A percentile compares a stretch with the other conserved stretches of the same genome.
Conservation (phyloP, 2,329 filamentous ascomycete species). For the Leptographium procerum region DNA sequence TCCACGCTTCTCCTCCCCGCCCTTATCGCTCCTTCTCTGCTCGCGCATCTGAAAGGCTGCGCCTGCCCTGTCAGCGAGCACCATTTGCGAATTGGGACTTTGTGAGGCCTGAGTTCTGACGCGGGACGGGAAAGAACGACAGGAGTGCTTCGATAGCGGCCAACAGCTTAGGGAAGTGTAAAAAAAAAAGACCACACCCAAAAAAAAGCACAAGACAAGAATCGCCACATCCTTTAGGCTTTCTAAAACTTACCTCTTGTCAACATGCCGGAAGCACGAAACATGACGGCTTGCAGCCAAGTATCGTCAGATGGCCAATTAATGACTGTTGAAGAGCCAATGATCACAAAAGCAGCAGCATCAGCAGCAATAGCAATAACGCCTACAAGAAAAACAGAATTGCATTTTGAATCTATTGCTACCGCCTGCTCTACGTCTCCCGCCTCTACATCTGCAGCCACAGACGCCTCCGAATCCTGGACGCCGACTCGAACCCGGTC, state of each 20-base stretch:
- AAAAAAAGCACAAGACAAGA: not conserved
- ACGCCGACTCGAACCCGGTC: constrained; percentile 6
- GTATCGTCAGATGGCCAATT: not conserved
- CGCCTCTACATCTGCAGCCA: not conserved
- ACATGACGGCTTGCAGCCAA: not conserved
- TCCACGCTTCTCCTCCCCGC: not conserved
- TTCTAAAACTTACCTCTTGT: not conserved
- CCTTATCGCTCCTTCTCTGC: not conserved
- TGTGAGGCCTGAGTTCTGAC: not conserved
- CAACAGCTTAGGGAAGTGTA: not conserved
- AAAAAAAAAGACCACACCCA: not conserved
- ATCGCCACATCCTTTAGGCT: not conserved
- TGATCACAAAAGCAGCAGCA: not conserved
- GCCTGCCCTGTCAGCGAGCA: not conserved
- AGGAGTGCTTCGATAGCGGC: not conserved
- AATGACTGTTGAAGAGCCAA: not conserved
- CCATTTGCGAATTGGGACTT: not conserved
- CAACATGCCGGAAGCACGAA: not conserved
- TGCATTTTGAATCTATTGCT: not conserved
- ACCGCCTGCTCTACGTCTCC: not conserved
- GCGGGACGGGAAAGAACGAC: not conserved
- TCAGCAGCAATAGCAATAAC: not conserved
- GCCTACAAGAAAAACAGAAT: not conserved
- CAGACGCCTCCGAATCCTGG: constrained; percentile 6
- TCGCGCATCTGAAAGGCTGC: too few relatives aligned